Conservation (phyloP, 345 rosid genomes). For the Pugionium dolabratum region DNA sequence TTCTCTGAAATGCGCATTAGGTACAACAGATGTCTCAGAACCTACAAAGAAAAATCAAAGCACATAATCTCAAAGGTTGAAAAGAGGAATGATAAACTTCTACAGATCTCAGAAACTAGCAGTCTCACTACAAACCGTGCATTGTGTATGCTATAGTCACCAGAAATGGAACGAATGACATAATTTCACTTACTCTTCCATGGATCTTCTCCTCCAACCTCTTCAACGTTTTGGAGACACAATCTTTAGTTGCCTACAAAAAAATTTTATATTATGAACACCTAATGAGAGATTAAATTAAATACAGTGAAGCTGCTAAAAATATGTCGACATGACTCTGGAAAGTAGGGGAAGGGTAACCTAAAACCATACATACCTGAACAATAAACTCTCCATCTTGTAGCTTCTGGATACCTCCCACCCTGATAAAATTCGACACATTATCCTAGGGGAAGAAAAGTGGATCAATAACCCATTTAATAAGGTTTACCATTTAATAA, state of each 20-base stretch:
- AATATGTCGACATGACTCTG: slow-evolving; percentile 12
- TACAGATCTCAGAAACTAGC: slow-evolving; percentile 11
- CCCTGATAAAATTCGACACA: slow-evolving; percentile 90
- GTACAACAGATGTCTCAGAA: slow-evolving; percentile 78
- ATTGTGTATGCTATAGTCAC: slow-evolving; percentile 11
- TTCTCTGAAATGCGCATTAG: slow-evolving; percentile 86
- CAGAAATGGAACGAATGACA: background rate
- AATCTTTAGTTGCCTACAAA: slow-evolving; percentile 93
- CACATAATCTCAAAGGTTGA: slow-evolving; percentile 18
- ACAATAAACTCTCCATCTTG: slow-evolving; percentile 96
- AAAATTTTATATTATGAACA: slow-evolving; percentile 18
- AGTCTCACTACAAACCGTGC: slow-evolving; percentile 18
- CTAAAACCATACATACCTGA: slow-evolving; percentile 57
- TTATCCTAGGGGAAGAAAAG: slow-evolving; percentile 66
- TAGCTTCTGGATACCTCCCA: slow-evolving; percentile 95
- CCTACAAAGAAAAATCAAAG: slow-evolving; percentile 52
- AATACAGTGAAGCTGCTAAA: background rate
- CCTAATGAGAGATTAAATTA: background rate
- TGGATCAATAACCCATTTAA: slow-evolving; percentile 32
- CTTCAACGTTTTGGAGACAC: slow-evolving; percentile 93
- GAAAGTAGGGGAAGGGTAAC: slow-evolving; percentile 18
- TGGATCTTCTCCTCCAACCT: slow-evolving; percentile 96
- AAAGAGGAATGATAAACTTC: background rate
- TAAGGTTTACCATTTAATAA: slow-evolving; percentile 27
- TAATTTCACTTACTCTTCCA: slow-evolving; percentile 70